Percentiles rank a stretch among this genome's conserved stretches.
Evolutionary conservation across 164 flowering plant genomes (phyloP).

Genomic region (Chimonanthus praecox): DNA sequence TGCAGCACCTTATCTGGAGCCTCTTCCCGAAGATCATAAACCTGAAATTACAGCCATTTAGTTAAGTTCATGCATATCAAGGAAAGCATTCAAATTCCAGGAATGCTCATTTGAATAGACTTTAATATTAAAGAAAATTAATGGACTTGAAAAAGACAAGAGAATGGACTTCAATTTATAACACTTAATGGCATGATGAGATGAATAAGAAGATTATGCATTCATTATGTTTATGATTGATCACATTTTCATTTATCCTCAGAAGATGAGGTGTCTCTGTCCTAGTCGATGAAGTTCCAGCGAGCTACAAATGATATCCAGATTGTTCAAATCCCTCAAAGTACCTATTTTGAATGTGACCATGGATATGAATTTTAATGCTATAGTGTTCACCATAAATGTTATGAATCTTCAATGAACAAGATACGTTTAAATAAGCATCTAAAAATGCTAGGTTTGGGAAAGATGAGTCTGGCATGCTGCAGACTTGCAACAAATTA

Average conservation of each 20-base stretch:
- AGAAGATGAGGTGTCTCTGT: background rate
- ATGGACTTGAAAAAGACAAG: background rate
- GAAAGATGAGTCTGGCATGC: background rate
- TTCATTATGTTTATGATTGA: background rate
- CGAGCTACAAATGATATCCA: background rate
- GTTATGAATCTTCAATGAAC: background rate
- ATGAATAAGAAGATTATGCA: background rate
- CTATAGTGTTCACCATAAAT: background rate
- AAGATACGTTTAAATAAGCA: background rate
- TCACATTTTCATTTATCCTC: background rate
- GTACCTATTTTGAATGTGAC: background rate
- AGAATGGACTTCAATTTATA: background rate
- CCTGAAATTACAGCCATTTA: constrained; percentile 32
- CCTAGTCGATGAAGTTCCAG: background rate
- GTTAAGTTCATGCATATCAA: background rate
- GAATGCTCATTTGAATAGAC: background rate
- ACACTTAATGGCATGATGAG: background rate
- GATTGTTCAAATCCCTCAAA: background rate
- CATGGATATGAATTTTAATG: background rate
- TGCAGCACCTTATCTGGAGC: constrained; percentile 67
- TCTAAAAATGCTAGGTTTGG: background rate
- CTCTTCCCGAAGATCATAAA: constrained; percentile 62
- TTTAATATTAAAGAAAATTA: too few species aligned
- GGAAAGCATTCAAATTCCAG: background rate
- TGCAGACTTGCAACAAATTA: background rate